phyloP scores from a whole-genome alignment of 1,139 yeast genomes.

The Kluyveromyces sp. region DNA sequence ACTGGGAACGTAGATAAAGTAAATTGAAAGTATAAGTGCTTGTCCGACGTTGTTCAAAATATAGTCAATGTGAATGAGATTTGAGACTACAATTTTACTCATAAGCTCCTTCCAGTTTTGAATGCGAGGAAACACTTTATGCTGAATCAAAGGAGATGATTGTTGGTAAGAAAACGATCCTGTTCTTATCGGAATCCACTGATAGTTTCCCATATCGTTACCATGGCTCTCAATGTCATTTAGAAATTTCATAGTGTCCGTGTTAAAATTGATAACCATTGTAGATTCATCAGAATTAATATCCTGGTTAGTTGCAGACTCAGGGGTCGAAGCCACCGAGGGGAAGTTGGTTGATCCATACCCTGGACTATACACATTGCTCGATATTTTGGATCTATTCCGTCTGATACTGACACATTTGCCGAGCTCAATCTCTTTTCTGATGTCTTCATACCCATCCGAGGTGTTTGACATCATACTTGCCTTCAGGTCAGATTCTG shows the following conservation, averaged over 20 bases:
- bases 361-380: slow-evolving; percentile 24
- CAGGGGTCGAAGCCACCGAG: not conserved
- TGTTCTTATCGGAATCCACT: slow-evolving; percentile 1
- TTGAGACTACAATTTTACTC: slow-evolving; percentile 4
- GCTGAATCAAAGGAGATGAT: not conserved
- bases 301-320: not conserved
- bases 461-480: not conserved
- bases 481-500: not conserved
- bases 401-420: slow-evolving; percentile 26
- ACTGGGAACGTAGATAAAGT: slow-evolving; percentile 29
- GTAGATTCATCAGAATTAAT: slow-evolving; percentile 5
- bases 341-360: slow-evolving; percentile 1
- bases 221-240: slow-evolving; percentile 8
- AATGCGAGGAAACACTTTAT: slow-evolving; percentile 1
- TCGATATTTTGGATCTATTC: slow-evolving; percentile 25
- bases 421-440: slow-evolving; percentile 25
- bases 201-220: not conserved
- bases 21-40: slow-evolving; percentile 26
- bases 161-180: slow-evolving; percentile 5
- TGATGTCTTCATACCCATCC: slow-evolving; percentile 6
- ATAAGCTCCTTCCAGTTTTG: slow-evolving; percentile 1
- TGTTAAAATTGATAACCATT: slow-evolving; percentile 10
- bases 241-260: slow-evolving; percentile 9
- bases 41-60: slow-evolving; percentile 23
- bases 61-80: slow-evolving; percentile 17